Conservation (phyloP, 1,284 basidiomycete genomes). For the Ustanciosporium gigantosporum region DNA sequence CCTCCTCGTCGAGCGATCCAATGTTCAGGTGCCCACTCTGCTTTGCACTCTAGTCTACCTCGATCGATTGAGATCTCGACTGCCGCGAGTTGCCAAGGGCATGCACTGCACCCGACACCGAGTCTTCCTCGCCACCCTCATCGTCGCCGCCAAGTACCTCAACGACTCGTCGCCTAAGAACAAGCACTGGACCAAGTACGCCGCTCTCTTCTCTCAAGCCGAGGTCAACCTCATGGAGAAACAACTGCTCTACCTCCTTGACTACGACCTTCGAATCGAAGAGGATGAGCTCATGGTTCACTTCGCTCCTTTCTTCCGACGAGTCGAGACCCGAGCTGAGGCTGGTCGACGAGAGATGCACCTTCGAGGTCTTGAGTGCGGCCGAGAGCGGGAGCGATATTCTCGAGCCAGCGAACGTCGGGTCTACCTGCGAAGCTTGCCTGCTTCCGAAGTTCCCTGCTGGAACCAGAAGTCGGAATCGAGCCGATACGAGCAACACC, state of each 20-base stretch:
- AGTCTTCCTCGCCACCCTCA: constrained; percentile 91
- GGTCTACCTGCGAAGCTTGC: constrained; percentile 51
- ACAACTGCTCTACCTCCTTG: constrained; percentile 66
- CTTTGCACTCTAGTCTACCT: constrained; percentile 91
- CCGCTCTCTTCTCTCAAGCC: constrained; percentile 69
- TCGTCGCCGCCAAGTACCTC: constrained; percentile 94
- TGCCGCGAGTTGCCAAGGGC: constrained; percentile 83
- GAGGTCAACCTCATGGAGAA: constrained; percentile 93
- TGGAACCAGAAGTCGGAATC: constrained; percentile 50
- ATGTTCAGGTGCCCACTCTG: constrained; percentile 88
- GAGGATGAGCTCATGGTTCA: constrained; percentile 59
- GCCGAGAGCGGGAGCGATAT: constrained; percentile 57
- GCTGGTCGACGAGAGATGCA: constrained; percentile 59
- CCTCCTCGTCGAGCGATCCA: constrained; percentile 79
- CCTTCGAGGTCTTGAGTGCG: constrained; percentile 56
- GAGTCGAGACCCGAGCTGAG: constrained; percentile 53
- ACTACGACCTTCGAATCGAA: constrained; percentile 60
- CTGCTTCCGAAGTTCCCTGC: constrained; percentile 55
- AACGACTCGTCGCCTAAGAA: constrained; percentile 89
- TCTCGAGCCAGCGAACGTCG: constrained; percentile 56
- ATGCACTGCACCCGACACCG: constrained; percentile 91
- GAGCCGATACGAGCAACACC: constrained; percentile 26
- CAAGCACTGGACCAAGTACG: constrained; percentile 74
- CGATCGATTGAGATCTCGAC: constrained; percentile 77
- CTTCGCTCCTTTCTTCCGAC: constrained; percentile 59